Evolutionary conservation across 371 early-diverging fungal species (phyloP).

Genomic region (Zopfochytrium polystomum): DNA sequence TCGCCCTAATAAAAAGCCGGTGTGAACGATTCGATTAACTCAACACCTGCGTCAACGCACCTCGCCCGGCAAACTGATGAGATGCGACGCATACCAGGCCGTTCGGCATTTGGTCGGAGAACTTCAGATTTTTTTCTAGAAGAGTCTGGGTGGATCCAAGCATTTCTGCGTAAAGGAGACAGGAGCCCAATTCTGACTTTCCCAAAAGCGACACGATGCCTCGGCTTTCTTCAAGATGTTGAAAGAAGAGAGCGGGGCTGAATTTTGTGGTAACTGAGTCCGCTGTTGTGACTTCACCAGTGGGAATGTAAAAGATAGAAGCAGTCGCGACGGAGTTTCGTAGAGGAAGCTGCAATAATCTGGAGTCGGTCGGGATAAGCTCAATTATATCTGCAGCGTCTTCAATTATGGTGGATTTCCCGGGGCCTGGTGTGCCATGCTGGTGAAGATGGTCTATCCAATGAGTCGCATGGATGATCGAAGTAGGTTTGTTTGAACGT

Average conservation of each 20-base stretch:
- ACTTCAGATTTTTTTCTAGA: slow-evolving; percentile 75
- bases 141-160: slow-evolving; percentile 86
- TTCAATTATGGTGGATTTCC: neutral
- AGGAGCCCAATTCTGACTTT: slow-evolving; percentile 62
- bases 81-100: slow-evolving; percentile 78
- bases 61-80: slow-evolving; percentile 74
- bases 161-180: slow-evolving; percentile 70
- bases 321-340: too few relatives aligned
- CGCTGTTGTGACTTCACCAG: neutral
- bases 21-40: neutral
- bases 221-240: slow-evolving; percentile 29
- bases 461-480: neutral
- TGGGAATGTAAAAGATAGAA: slow-evolving; percentile 1
- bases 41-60: too few relatives aligned
- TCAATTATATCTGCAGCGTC: neutral
- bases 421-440: neutral
- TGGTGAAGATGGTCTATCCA: neutral
- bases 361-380: neutral
- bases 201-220: slow-evolving; percentile 27
- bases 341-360: neutral
- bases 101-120: slow-evolving; percentile 63
- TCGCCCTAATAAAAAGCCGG: slow-evolving; percentile 52
- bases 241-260: slow-evolving; percentile 43
- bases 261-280: slow-evolving; percentile 32
- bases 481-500: too few relatives aligned